Percentiles rank a stretch among this genome's conserved stretches.
These are phyloP conservation scores for Trichoderma simmonsii DNA, from an alignment of 2,329 filamentous ascomycete species.

Conservation along the genomic window DNA sequence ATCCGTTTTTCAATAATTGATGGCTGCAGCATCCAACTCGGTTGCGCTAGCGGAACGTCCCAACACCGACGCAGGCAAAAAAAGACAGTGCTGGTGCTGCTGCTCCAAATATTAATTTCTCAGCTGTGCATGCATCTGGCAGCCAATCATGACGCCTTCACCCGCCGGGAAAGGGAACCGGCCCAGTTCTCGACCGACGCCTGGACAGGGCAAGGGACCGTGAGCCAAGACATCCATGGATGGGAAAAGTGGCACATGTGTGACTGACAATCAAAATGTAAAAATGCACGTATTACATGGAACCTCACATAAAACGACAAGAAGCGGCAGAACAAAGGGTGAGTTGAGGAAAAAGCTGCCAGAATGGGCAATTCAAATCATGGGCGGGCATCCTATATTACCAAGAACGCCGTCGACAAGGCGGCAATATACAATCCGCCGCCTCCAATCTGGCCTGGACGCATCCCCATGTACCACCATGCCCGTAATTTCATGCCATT, in stretches of 20 bases:
- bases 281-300: background rate
- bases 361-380: background rate
- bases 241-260: background rate
- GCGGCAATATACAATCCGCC: background rate
- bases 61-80: background rate
- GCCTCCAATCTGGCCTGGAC: background rate
- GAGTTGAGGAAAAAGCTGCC: background rate
- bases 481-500: background rate
- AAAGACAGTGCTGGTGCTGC: background rate
- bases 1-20: background rate
- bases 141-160: conserved; percentile 10
- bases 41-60: background rate
- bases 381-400: conserved; percentile 6
- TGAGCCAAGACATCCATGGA: background rate
- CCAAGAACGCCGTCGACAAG: conserved; percentile 1
- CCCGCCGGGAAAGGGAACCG: conserved; percentile 15
- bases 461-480: background rate
- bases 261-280: background rate
- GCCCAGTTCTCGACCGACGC: conserved; percentile 4
- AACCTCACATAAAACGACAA: background rate
- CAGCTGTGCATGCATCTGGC: background rate
- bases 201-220: background rate
- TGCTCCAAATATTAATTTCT: background rate
- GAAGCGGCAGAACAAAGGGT: background rate
- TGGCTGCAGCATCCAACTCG: background rate